Conservation (phyloP, 805 yeast genomes). For the Spathaspora girioi region DNA sequence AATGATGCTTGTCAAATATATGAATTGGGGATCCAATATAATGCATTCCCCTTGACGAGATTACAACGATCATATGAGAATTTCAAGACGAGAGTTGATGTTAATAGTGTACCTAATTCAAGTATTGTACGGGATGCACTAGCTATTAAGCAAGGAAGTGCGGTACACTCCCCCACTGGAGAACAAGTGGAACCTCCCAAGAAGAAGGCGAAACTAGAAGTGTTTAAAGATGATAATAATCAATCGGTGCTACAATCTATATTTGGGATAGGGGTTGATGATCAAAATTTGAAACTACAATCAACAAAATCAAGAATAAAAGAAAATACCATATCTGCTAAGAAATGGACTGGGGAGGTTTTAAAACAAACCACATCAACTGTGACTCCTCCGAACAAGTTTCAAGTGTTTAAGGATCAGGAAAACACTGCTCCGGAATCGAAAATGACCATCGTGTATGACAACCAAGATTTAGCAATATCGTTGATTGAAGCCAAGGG, state of each 20-base stretch:
- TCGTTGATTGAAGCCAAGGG: conserved; percentile 46
- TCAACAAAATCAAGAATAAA: conserved; percentile 49
- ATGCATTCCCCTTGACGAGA: conserved; percentile 61
- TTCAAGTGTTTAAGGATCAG: conserved; percentile 24
- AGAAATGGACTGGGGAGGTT: conserved; percentile 63
- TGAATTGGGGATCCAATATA: conserved; percentile 50
- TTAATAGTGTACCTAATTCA: neutral
- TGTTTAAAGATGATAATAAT: conserved; percentile 33
- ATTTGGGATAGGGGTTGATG: conserved; percentile 22
- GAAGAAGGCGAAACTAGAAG: conserved; percentile 32
- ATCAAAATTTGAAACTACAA: conserved; percentile 45
- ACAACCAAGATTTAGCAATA: conserved; percentile 4
- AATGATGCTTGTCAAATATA: conserved; percentile 59
- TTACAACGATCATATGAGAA: conserved; percentile 34
- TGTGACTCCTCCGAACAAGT: conserved; percentile 25
- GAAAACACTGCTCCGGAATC: neutral
- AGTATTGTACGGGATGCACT: conserved; percentile 14
- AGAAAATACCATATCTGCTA: conserved; percentile 57
- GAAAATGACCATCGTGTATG: conserved; percentile 3
- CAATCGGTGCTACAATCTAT: conserved; percentile 18
- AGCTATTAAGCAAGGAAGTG: conserved; percentile 26
- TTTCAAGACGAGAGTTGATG: conserved; percentile 38
- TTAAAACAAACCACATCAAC: conserved; percentile 36
- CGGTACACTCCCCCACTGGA: conserved; percentile 1
- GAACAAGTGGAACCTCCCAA: conserved; percentile 2